Evolutionary conservation across 2,329 filamentous ascomycete genomes (phyloP).

Genomic region (Talaromyces sp.): DNA sequence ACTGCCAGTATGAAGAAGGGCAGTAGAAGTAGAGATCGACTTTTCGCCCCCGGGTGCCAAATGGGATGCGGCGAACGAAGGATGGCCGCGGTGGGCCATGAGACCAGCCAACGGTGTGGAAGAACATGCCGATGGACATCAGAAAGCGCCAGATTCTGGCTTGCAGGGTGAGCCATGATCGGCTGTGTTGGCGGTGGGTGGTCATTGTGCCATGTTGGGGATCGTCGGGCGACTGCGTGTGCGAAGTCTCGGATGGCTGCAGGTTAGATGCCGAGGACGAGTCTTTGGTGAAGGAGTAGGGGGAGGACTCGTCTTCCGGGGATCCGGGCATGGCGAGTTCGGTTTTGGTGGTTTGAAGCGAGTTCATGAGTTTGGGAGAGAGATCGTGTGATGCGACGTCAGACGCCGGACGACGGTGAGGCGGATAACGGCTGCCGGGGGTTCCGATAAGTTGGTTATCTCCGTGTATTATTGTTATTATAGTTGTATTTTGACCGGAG

Average conservation of each 20-base stretch:
- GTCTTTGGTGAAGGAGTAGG: not conserved
- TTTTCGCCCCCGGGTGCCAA: constrained; percentile 46
- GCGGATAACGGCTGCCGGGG: not conserved
- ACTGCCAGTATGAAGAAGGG: constrained; percentile 42
- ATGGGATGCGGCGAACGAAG: constrained; percentile 57
- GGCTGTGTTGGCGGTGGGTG: constrained; percentile 26
- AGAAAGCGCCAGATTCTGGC: constrained; percentile 65
- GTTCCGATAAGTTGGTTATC: not conserved
- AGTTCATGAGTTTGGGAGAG: not conserved
- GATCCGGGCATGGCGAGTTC: not conserved
- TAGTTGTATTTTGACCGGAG: not conserved
- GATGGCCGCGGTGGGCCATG: constrained; percentile 55
- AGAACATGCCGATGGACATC: constrained; percentile 66
- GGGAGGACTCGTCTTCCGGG: not conserved
- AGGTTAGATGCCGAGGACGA: not conserved
- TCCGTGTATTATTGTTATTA: not conserved
- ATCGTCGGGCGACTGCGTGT: not conserved
- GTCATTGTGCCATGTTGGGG: not conserved
- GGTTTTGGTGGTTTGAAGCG: not conserved
- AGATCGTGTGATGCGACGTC: not conserved
- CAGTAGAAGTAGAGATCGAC: constrained; percentile 62
- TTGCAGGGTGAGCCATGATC: constrained; percentile 57
- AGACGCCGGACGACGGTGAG: not conserved
- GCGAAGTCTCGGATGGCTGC: not conserved
- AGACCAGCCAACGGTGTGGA: constrained; percentile 62